Evolutionary conservation across 352 stramenopile species (phyloP).

Genomic region (Phytophthora palmivora): DNA sequence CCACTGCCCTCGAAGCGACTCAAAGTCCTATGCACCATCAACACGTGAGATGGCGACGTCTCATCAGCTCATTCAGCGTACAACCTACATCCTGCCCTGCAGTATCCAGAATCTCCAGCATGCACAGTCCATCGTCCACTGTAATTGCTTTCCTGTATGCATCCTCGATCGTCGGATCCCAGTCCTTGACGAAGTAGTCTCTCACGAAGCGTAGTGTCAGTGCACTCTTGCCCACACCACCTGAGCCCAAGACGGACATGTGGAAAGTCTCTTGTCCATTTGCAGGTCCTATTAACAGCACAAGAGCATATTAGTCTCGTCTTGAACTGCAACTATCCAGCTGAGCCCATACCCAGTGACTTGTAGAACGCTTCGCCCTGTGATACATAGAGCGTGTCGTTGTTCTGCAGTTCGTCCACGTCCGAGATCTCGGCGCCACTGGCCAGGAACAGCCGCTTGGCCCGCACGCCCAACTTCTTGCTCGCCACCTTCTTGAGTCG

Average conservation of each 20-base stretch:
- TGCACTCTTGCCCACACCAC: conserved; percentile 91
- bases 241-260: conserved; percentile 88
- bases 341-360: conserved; percentile 41
- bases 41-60: too few species aligned
- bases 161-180: conserved; percentile 93
- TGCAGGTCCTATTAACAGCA: conserved; percentile 42
- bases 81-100: conserved; percentile 86
- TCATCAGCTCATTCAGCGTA: too few species aligned
- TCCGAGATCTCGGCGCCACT: conserved; percentile 86
- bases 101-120: conserved; percentile 92
- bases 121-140: conserved; percentile 85
- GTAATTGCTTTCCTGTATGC: conserved; percentile 90
- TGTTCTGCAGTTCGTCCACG: conserved; percentile 90
- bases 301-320: conserved; percentile 1
- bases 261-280: conserved; percentile 87
- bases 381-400: conserved; percentile 89
- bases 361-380: conserved; percentile 90
- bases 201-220: conserved; percentile 91
- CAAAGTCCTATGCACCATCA: conserved; percentile 76
- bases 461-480: conserved; percentile 87
- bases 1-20: conserved; percentile 87
- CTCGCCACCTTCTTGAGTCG: conserved; percentile 86
- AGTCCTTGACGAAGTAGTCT: conserved; percentile 93
- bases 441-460: conserved; percentile 81
- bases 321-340: background rate